These are phyloP conservation scores for Aureobasidium sp. DNA, from an alignment of 2,329 filamentous ascomycete species.

Conservation along the genomic window DNA sequence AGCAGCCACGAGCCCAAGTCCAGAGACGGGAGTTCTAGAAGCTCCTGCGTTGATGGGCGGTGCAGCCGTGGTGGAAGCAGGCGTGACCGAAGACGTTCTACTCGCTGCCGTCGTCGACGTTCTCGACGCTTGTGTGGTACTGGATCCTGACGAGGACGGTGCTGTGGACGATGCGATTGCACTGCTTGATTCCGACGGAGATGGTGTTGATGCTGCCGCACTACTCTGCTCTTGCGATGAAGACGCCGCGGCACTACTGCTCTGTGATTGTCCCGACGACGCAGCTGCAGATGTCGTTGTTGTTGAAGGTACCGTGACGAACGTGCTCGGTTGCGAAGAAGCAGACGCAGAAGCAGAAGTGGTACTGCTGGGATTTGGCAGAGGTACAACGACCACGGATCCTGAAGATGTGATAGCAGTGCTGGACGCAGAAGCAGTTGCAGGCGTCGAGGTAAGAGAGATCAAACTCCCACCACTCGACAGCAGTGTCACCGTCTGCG, in stretches of 20 bases:
- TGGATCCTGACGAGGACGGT: neutral
- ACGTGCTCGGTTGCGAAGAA: neutral
- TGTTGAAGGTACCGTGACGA: neutral
- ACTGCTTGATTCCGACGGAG: neutral
- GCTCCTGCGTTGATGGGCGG: neutral
- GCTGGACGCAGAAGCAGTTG: neutral
- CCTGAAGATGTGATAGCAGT: neutral
- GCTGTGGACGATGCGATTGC: neutral
- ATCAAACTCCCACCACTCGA: neutral
- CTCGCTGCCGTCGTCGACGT: neutral
- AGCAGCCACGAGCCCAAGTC: neutral
- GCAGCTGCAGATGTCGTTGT: neutral
- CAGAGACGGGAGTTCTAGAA: no score
- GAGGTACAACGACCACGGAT: slow-evolving; percentile 1
- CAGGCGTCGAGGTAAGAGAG: neutral
- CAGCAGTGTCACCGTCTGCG: neutral
- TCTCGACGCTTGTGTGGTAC: neutral
- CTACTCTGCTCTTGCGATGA: neutral
- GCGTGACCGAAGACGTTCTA: neutral
- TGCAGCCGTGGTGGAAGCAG: slow-evolving; percentile 1
- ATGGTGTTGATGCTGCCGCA: neutral
- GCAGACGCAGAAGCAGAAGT: neutral
- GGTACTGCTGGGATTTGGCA: slow-evolving; percentile 10
- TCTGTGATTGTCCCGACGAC: no score
- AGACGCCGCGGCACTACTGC: neutral